Conservation (phyloP, 2,329 filamentous ascomycete genomes). For the Alternaria hordeiaustralica region DNA sequence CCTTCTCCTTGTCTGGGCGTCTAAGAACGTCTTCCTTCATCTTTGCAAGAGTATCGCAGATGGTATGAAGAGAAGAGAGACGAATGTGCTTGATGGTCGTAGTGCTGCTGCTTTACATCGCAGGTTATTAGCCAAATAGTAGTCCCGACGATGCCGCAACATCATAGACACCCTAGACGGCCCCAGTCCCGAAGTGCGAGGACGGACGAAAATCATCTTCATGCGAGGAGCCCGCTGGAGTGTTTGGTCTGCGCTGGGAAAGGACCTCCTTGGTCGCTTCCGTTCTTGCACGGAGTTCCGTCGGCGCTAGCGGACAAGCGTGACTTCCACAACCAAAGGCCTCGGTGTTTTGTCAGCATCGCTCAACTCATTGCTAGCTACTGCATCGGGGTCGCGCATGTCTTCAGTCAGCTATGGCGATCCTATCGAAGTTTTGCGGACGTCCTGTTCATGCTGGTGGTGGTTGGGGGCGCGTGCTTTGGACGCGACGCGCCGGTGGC, state of each 20-base stretch:
- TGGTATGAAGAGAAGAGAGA: neutral
- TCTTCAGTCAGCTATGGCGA: neutral
- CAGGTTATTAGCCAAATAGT: neutral
- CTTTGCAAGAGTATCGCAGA: neutral
- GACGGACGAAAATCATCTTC: neutral
- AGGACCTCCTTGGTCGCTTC: neutral
- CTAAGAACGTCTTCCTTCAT: neutral
- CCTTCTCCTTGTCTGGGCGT: neutral
- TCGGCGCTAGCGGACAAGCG: neutral
- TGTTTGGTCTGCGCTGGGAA: neutral
- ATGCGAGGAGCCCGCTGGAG: neutral
- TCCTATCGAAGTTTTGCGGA: neutral
- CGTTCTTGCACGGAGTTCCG: neutral
- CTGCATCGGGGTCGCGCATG: neutral
- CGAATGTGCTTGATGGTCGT: neutral
- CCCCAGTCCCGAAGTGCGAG: neutral
- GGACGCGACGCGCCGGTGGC: neutral
- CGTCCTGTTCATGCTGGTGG: neutral
- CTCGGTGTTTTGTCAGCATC: neutral
- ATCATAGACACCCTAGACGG: neutral
- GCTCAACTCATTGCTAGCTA: neutral
- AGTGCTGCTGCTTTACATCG: neutral
- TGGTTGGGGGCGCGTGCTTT: neutral
- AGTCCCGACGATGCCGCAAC: neutral
- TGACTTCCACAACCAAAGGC: neutral